Conservation (phyloP, 2,329 filamentous ascomycete species). For the Fusarium floridanum region DNA sequence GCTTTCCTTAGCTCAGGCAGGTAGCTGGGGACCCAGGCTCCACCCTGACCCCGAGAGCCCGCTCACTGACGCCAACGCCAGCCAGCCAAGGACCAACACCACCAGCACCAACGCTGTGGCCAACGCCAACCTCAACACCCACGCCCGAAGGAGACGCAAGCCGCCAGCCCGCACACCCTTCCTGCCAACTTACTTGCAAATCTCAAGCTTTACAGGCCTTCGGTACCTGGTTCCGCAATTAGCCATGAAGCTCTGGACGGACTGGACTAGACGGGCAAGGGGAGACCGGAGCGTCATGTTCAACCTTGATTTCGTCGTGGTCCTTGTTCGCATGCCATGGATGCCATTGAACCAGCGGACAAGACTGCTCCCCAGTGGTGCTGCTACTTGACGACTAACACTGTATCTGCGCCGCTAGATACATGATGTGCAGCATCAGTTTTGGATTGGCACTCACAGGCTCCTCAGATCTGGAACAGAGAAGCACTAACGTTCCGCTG, state of each 20-base stretch:
- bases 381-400: conserved; percentile 2
- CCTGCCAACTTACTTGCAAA: conserved; percentile 18
- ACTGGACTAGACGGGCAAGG: conserved; percentile 4
- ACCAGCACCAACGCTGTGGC: conserved; percentile 16
- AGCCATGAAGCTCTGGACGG: neutral
- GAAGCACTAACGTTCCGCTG: conserved; percentile 29
- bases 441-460: conserved; percentile 18
- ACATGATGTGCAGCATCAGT: conserved; percentile 23
- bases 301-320: conserved; percentile 11
- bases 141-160: conserved; percentile 25
- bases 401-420: conserved; percentile 22
- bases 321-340: conserved; percentile 12
- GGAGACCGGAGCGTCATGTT: conserved; percentile 6
- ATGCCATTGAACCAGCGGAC: conserved; percentile 9
- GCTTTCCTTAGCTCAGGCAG: conserved; percentile 10
- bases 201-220: conserved; percentile 22
- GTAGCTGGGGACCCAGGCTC: conserved; percentile 24
- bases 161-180: conserved; percentile 16
- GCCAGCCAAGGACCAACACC: conserved; percentile 18
- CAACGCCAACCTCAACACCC: conserved; percentile 11
- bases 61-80: conserved; percentile 30
- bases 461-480: conserved; percentile 30
- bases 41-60: conserved; percentile 29
- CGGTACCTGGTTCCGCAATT: conserved; percentile 24
- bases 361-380: neutral